Evolutionary conservation across 2,329 filamentous ascomycete species (phyloP).

Genomic region (Chaetomiaceae sp.): DNA sequence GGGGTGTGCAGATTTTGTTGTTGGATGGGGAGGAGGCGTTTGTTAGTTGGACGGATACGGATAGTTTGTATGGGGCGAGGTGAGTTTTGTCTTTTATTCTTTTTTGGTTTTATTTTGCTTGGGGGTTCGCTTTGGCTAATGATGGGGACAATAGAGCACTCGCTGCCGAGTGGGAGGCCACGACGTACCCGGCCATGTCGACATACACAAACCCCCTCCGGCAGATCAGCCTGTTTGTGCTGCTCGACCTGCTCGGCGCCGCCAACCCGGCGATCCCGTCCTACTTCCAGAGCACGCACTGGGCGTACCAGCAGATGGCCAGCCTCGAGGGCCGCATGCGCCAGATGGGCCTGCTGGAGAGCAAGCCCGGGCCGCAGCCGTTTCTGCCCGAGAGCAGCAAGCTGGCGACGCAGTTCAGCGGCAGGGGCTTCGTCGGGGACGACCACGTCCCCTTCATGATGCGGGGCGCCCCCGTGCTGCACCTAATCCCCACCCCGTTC

Average conservation of each 20-base stretch:
- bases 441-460: slow-evolving; percentile 90
- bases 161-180: slow-evolving; percentile 66
- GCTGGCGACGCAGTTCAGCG: slow-evolving; percentile 33
- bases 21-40: slow-evolving; percentile 84
- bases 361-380: slow-evolving; percentile 30
- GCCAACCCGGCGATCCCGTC: slow-evolving; percentile 68
- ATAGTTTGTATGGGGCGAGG: slow-evolving; percentile 74
- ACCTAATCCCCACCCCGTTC: slow-evolving; percentile 82
- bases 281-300: slow-evolving; percentile 86
- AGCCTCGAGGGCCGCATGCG: slow-evolving; percentile 70
- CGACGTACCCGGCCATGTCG: slow-evolving; percentile 60
- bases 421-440: slow-evolving; percentile 59
- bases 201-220: slow-evolving; percentile 64
- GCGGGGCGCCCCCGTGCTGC: slow-evolving; percentile 82
- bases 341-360: slow-evolving; percentile 60
- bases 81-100: slow-evolving; percentile 31
- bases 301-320: slow-evolving; percentile 80
- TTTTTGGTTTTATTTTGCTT: too few species aligned
- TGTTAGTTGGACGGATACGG: slow-evolving; percentile 61
- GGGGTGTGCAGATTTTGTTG: slow-evolving; percentile 73
- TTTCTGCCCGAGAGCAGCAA: slow-evolving; percentile 29
- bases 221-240: slow-evolving; percentile 75
- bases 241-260: slow-evolving; percentile 83
- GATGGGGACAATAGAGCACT: too few species aligned
- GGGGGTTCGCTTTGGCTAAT: too few species aligned